Percentiles rank a stretch among this genome's conserved stretches.
phyloP scores from a whole-genome alignment of 176 grass and related monocot genomes.

The Chrysopogon serrulatus region DNA sequence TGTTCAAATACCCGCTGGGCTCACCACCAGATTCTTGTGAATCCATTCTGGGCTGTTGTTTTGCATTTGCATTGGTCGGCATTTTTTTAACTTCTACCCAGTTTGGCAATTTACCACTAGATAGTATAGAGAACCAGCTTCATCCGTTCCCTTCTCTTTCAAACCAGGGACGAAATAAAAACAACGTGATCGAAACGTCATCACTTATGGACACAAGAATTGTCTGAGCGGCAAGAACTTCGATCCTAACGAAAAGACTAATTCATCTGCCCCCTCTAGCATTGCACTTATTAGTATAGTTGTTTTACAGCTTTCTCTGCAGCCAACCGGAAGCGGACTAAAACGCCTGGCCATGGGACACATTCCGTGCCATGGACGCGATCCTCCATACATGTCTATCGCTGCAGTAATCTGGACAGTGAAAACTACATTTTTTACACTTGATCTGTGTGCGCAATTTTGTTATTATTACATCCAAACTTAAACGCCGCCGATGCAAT shows the following conservation, averaged over 20 bases:
- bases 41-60: background rate
- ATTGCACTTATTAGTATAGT: background rate
- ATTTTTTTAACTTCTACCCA: background rate
- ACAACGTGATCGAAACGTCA: background rate
- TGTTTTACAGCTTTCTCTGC: slow-evolving; percentile 13
- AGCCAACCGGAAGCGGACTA: slow-evolving; percentile 2
- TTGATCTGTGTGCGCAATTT: background rate
- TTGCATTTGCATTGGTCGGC: background rate
- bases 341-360: background rate
- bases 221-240: background rate
- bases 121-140: background rate
- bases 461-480: background rate
- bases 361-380: background rate
- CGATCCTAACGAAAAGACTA: slow-evolving; percentile 29
- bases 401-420: background rate
- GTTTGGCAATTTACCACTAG: background rate
- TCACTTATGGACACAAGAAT: background rate
- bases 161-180: background rate
- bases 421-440: background rate
- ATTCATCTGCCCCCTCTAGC: slow-evolving; percentile 8
- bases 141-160: background rate
- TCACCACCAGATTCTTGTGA: background rate
- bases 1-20: background rate
- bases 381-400: background rate
- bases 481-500: background rate